phyloP scores from a whole-genome alignment of 2,329 filamentous ascomycete species.

The Elsinoe necatrix region DNA sequence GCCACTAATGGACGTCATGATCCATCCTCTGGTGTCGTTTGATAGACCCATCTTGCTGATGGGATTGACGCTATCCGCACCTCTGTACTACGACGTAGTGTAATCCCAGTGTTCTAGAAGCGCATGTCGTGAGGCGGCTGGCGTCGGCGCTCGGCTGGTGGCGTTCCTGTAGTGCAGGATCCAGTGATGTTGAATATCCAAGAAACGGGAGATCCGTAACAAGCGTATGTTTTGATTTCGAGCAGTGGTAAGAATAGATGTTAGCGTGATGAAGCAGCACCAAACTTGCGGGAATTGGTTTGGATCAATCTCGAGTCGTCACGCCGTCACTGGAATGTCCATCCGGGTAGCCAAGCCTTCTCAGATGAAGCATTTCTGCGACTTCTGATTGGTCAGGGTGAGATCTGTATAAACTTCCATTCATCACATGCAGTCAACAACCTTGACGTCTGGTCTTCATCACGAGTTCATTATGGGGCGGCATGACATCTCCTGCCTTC shows the following conservation, averaged over 20 bases:
- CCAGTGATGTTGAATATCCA: background rate
- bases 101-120: background rate
- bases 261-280: background rate
- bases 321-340: constrained; percentile 6
- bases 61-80: background rate
- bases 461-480: background rate
- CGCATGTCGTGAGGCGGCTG: background rate
- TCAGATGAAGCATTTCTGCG: background rate
- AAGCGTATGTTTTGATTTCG: background rate
- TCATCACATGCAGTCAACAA: background rate
- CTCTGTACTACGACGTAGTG: background rate
- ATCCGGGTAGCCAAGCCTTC: constrained; percentile 8
- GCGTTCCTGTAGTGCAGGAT: background rate
- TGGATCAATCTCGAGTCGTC: constrained; percentile 2
- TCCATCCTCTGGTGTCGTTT: constrained; percentile 88
- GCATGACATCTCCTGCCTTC: background rate
- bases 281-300: background rate
- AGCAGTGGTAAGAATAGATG: background rate
- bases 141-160: constrained; percentile 7
- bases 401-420: background rate
- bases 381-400: background rate
- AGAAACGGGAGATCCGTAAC: background rate
- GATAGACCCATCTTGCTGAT: constrained; percentile 42
- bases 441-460: background rate
- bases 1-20: constrained; percentile 77